phyloP scores from a whole-genome alignment of 768 basidiomycete genomes.

The Boletus rubroflammeus region DNA sequence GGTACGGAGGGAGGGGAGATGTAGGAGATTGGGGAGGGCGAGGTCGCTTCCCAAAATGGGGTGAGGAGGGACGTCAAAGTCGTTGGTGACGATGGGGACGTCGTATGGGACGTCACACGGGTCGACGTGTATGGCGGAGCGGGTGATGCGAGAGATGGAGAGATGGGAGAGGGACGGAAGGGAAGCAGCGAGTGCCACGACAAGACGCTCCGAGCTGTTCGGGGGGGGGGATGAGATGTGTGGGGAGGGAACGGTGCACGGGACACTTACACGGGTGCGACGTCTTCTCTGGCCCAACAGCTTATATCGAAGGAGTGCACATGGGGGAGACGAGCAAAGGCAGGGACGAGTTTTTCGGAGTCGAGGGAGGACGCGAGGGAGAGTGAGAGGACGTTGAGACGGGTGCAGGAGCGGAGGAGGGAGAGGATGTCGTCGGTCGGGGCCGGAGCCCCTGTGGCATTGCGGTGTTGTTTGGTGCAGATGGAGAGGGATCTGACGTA shows the following conservation, averaged over 20 bases:
- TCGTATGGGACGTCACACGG: slow-evolving; percentile 37
- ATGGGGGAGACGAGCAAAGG: slow-evolving; percentile 18
- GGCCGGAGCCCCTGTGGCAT: slow-evolving; percentile 27
- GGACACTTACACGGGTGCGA: slow-evolving; percentile 35
- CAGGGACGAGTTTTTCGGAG: slow-evolving; percentile 15
- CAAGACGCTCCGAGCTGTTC: slow-evolving; percentile 51
- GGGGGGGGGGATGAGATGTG: background rate
- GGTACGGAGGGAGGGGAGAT: slow-evolving; percentile 55
- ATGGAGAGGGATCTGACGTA: slow-evolving; percentile 50
- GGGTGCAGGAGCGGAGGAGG: slow-evolving; percentile 47
- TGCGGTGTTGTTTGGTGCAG: slow-evolving; percentile 34
- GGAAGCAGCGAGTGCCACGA: slow-evolving; percentile 63
- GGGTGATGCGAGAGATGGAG: slow-evolving; percentile 59
- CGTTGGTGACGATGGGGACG: slow-evolving; percentile 59
- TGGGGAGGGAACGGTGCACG: background rate
- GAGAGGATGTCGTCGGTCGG: slow-evolving; percentile 47
- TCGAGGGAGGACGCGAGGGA: slow-evolving; percentile 27
- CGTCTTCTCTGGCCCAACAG: slow-evolving; percentile 33
- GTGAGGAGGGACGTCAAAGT: slow-evolving; percentile 57
- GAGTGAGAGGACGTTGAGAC: slow-evolving; percentile 35
- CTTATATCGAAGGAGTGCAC: slow-evolving; percentile 19
- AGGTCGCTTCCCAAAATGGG: slow-evolving; percentile 53
- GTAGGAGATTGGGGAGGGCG: slow-evolving; percentile 61
- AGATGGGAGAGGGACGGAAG: slow-evolving; percentile 53
- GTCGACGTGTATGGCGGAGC: slow-evolving; percentile 63